Base-by-base conservation (phyloP, 345 rosid species). In the Barbarea vulgaris region DNA sequence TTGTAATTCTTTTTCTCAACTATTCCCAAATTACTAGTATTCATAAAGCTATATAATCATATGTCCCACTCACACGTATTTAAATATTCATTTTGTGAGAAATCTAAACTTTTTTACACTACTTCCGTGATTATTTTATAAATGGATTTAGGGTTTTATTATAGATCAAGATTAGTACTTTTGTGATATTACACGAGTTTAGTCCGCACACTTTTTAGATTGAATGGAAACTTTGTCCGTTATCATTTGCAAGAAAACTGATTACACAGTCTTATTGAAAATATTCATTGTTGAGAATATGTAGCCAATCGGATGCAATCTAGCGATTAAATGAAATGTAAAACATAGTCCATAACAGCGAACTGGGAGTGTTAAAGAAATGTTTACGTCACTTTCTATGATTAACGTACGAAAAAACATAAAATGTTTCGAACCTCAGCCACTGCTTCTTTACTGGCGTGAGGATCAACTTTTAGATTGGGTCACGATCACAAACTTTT, bases 391-490 rank as follows among this genome's bases (percentile, higher is more conserved):
- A 18, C 73, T 75, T 75, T 67, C 22, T 57, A 37, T 48, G 72
- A 47, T 33, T 19, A 59, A 56, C 64, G 11, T 30, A 64, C 52
- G 28, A 46, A 53, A 13, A 12, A 47, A 9, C 41, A 14, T 4
- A 13, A 56, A 56, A 56, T 39, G 24, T 56, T 36, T 46, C 15
- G 36, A 58, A 27, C 60, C 48, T 37, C 42, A 12, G 27, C 39
- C 25, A 44, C 41, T 37, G 25, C 28, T 7, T 59, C 39, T 60
- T 57, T 70, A 68, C 24, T 51, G 75, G 80, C 75, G 70, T 76
- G 70, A 76, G 69, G 51, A 62, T 69, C 18, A 69, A 62, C 70
- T 70, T 76, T 76, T 62, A 62, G 65, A 53, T 62, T 62, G 25
- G 75, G 80, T 76, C 80, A 69, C 57, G 4, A 53, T 76, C 74